Evolutionary conservation across 805 yeast genomes (phyloP), one percentile per base, ranked within the genome.

Genomic region (Ogataea pilisensis): DNA sequence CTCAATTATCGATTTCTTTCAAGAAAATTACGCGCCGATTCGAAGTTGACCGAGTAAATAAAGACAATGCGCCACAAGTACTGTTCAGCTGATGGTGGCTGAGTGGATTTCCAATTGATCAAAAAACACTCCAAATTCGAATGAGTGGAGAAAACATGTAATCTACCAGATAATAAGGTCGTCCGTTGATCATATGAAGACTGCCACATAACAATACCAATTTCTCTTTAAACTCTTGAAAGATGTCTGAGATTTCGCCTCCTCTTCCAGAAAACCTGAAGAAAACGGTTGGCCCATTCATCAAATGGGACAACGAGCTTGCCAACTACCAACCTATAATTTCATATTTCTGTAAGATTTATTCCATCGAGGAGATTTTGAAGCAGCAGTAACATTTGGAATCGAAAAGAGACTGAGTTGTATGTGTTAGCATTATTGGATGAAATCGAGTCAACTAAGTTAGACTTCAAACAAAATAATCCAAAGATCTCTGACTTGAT

Each of bases 311-410:
- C 17, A 60, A 58, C 8, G 95, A 88, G 50, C 53, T 86, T 31
- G 68, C 63, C 16, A 44, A 51, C 0, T 72, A 69, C 8, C 82
- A 85, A 46, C 89, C 95, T 0, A 64, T 82, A 9, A 73, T 87
- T 22, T 69, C 91, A 5, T 87, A 86, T 61, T 85, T 75, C 60
- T 84, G 93, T 61, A 72, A 70, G 59, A 57, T 83, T 37, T 82
- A 83, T 55, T 85, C 89, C 0, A 81, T 85, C 3, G 91, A 90
- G 59, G 69, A 76, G 51, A 80, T 91, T 3, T 64, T 91, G 17
- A 69, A 70, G 28, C 61, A 73, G 32, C 74, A 78, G 41, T 64
- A 81, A 17, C 96, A 89, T 54, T 64, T 74, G 18, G 51, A 65
- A 2, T 75, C 76, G 44, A n/a, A 64, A 68, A 7, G 82, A 73